Base-by-base conservation (phyloP, 139 green algal genomes). In the Volvox africanus region DNA sequence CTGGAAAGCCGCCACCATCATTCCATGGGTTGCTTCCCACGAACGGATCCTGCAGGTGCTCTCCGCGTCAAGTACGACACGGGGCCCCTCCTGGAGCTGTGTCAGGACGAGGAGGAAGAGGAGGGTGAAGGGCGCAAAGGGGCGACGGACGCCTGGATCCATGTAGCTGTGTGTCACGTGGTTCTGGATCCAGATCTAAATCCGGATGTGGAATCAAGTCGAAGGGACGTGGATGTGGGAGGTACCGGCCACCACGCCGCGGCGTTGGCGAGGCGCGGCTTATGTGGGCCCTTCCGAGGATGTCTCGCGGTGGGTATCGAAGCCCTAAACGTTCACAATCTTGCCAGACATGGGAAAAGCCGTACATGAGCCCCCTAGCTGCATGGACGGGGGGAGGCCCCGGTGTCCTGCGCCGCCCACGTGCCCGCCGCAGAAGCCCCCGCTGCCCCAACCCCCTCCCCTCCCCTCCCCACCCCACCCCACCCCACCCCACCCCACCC, bases 131-230 rank as follows among this genome's bases (percentile, higher is more conserved):
- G 14, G 22, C 22, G 6, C 67, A 28, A 75, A 28, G 67, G 67
- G 22, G 71, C 71, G 14, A 30, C 28, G 32, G 22, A 89, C 28
- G 36, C 11, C 35, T 26, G 17, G 28, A 5, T 82, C 20, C 69
- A 82, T 50, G 11, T 89, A 36, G 85, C 85, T 20, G 17, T 30
- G 28, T 89, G 85, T 37, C 85, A 89, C 69, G 69, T 89, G 69
- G 35, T 13, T 6, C 26, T 89, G 69, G 67, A 30, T 69, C 62
- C 19, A 6, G 61, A 76, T 69, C 61, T 16, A 61, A 32, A 61
- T 55, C 44, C 65, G 65, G 65, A 12, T 62, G 2, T 33, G 61
- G 30, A 61, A 19, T 18, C 30, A 6, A 65, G 82, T 1, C 5
- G 30, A 26, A 13, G 0, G 18, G 26, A 22, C 0, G 83, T 22